A percentile compares a stretch with the other conserved stretches of the same genome.
These are phyloP conservation scores for Gaultheria prostrata DNA, from an alignment of 148 eudicot genomes.

Conservation along the genomic window DNA sequence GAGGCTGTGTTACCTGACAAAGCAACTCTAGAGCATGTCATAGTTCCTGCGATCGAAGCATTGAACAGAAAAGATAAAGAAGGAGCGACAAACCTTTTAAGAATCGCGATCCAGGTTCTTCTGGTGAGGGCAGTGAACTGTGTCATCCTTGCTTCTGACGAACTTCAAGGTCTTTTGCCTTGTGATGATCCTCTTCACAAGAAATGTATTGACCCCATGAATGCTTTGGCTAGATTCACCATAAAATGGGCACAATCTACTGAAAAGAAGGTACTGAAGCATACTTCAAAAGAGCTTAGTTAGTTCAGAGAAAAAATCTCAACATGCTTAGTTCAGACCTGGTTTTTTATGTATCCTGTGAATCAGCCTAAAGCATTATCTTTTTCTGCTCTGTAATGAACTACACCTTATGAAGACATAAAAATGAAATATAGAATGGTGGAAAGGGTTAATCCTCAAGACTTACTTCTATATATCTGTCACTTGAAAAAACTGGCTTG, in stretches of 20 bases:
- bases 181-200: slow-evolving; percentile 55
- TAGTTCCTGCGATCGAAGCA: slow-evolving; percentile 51
- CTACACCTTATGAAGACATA: background rate
- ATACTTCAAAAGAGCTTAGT: background rate
- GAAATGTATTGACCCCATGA: slow-evolving; percentile 67
- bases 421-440: background rate
- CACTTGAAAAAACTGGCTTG: background rate
- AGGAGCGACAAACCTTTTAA: slow-evolving; percentile 60
- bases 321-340: background rate
- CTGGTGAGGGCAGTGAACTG: slow-evolving; percentile 51
- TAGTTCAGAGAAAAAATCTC: background rate
- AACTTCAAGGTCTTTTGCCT: slow-evolving; percentile 49
- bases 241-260: slow-evolving; percentile 46
- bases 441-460: background rate
- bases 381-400: background rate
- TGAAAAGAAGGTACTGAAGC: slow-evolving; percentile 11
- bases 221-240: slow-evolving; percentile 57
- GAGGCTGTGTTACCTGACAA: slow-evolving; percentile 58
- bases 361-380: background rate
- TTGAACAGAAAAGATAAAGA: slow-evolving; percentile 47
- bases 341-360: background rate
- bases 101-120: slow-evolving; percentile 56
- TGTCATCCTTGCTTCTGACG: slow-evolving; percentile 62
- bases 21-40: slow-evolving; percentile 50
- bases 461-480: background rate